Evolutionary conservation across 495 filamentous ascomycete species (phyloP).

Genomic region (Lasiosphaeria hispida): DNA sequence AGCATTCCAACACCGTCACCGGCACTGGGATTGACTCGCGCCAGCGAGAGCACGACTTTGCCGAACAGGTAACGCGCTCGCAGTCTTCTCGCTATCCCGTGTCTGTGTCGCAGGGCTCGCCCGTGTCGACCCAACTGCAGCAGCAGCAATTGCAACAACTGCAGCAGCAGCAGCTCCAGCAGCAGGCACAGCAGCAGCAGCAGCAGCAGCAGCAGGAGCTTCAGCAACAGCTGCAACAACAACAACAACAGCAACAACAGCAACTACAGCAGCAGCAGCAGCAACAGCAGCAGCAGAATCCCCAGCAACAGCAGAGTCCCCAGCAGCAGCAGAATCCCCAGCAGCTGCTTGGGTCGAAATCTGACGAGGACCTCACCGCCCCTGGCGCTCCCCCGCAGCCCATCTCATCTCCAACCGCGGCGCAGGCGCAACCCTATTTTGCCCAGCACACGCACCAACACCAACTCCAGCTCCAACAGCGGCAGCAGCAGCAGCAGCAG

Average conservation of each 20-base stretch:
- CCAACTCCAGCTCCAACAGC: background rate
- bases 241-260: conserved; percentile 23
- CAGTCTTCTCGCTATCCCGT: conserved; percentile 35
- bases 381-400: conserved; percentile 20
- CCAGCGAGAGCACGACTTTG: conserved; percentile 28
- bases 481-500: conserved; percentile 3
- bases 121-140: conserved; percentile 28
- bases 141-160: conserved; percentile 36
- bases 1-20: conserved; percentile 36
- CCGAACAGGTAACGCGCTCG: conserved; percentile 34
- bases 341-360: conserved; percentile 29
- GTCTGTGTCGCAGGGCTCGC: conserved; percentile 21
- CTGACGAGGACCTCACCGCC: conserved; percentile 38
- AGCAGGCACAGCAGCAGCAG: conserved; percentile 21
- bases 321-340: conserved; percentile 24
- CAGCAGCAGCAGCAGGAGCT: background rate
- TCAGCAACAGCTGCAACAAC: conserved; percentile 17
- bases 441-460: conserved; percentile 11
- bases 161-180: conserved; percentile 28
- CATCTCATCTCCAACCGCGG: conserved; percentile 29
- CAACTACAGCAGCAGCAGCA: conserved; percentile 19
- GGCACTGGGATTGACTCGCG: conserved; percentile 26
- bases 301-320: conserved; percentile 19
- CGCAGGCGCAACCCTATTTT: conserved; percentile 26
- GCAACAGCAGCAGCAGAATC: conserved; percentile 27